Base-by-base conservation (phyloP, 2,329 filamentous ascomycete species). In the Helotiales sp. region DNA sequence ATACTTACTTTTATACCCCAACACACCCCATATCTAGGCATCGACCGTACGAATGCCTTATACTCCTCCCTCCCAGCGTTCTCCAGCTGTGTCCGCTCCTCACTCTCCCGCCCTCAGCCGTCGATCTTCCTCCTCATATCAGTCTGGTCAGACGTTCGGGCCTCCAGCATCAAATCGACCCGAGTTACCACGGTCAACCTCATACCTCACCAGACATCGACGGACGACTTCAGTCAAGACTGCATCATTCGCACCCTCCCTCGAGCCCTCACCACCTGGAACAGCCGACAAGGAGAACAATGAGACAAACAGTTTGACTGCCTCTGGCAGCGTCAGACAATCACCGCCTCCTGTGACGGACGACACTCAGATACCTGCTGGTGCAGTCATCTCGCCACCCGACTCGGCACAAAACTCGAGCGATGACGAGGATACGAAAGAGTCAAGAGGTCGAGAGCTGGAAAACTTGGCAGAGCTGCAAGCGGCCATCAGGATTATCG, bases 341-440 rank as follows among this genome's bases (percentile, higher is more conserved):
- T 96, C 93, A 57, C 93, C 93, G 17, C 90, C 92, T n/a, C 92
- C 93, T 20, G 80, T 93, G 70, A 92, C 89, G 70, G 89, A 93
- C 80, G 86, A 83, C 28, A 79, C 88, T 67, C 82, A 87, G 70
- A 96, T 97, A 79, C 93, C 93, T 49, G 87, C 88, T 69, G 93
- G 93, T 69, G 93, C 93, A 70, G 88, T 97, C 73, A 92, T 97
- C 67, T 97, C 95, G 0, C 95, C 95, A 40, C 95, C 95, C 10
- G 95, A 97, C 75, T 97, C 94, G 37, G 86, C 87, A 6, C 86
- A 87, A 45, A 91, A 90, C 72, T 94, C 90, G 28, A 93, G 94
- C 79, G 94, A 97, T 77, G 93, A 97, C 73, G 93, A 96, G 75
- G 75, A 89, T 87, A 73, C 80, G 74, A 26, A 78, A 78, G 64